Evolutionary conservation across 495 filamentous ascomycete species (phyloP).

Genomic region (Pseudoneurospora amorphoporcata): DNA sequence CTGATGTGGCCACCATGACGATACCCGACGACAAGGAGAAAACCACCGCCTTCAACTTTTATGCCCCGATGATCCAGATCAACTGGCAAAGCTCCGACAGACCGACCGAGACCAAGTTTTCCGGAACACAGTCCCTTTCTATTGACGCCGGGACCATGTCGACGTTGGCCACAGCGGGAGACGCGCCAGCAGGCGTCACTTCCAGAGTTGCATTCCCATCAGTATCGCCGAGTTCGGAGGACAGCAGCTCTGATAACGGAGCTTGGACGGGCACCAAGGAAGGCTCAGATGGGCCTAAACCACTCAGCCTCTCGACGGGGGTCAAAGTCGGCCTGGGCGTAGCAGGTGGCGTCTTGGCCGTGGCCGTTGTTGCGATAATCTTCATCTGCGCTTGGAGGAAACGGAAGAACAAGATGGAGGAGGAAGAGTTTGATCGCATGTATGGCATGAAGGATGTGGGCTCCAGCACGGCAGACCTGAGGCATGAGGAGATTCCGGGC

Average conservation of each 20-base stretch:
- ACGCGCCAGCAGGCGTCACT: neutral
- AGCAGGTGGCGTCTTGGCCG: constrained; percentile 9
- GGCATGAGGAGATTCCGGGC: constrained; percentile 15
- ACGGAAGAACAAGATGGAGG: constrained; percentile 11
- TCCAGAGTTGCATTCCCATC: neutral
- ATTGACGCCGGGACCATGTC: constrained; percentile 10
- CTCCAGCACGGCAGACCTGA: constrained; percentile 5
- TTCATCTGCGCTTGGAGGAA: constrained; percentile 16
- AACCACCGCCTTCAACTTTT: constrained; percentile 17
- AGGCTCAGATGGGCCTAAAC: neutral
- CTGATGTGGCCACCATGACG: constrained; percentile 9
- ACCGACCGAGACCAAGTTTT: neutral
- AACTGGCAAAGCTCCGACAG: constrained; percentile 24
- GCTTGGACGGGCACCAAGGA: neutral
- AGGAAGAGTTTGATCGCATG: constrained; percentile 20
- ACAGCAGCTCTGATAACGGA: neutral
- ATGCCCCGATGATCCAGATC: constrained; percentile 28
- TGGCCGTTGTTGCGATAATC: constrained; percentile 7
- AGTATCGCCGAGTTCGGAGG: neutral
- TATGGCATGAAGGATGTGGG: constrained; percentile 15
- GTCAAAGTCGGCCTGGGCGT: constrained; percentile 19
- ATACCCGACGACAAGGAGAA: constrained; percentile 11
- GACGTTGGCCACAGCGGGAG: neutral
- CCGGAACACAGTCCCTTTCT: neutral
- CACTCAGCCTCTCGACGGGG: constrained; percentile 1